Evolutionary conservation across 73 alveolate species (phyloP), one percentile per base, ranked within the genome.

Genomic region (Paramecium octaurelia): DNA sequence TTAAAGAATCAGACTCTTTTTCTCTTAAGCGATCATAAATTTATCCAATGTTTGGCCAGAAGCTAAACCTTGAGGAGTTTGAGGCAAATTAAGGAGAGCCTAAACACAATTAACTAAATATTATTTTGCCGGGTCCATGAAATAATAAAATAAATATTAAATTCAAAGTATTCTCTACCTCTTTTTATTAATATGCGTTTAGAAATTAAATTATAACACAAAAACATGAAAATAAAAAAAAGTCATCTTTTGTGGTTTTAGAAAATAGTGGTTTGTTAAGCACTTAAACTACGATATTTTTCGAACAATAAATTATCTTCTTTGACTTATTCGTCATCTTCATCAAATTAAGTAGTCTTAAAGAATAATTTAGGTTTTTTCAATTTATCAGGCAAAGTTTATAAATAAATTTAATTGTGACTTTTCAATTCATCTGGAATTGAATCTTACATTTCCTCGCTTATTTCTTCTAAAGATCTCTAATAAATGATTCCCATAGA

Each of bases 101-200:
- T 80, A 24, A 21, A 80, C 91, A 80, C 91, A 80, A 80, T 80
- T 80, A 20, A 80, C 91, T 80, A 80, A 44, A 46, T 80, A 80
- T 80, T 80, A 80, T 80, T 80, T 80, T 44, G 91, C 91, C 75
- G 70, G 75, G 70, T 80, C 91, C 91, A 80, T 80, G 14, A 54
- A 54, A 54, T n/a, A n/a, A 54, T 54, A 54, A 54, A 54, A 54
- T 54, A 54, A 54, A 54, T 54, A 54, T 54, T 54, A 54, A 54
- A 54, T 16, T n/a, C 69, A 54, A 54, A 18, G 31, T 16, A 54
- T 4, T 18, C 69, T 54, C 69, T 54, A 54, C 31, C 2, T 54
- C 29, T 54, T 18, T 18, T 2, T 54, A 54, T 18, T 54, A 18
- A 18, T 1, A 0, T 54, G 31, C 18, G n/a, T 54, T 54, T 54